A percentile compares a stretch with the other conserved stretches of the same genome.
phyloP scores from a whole-genome alignment of 352 stramenopile species.

The Phytophthora niederhauseri region DNA sequence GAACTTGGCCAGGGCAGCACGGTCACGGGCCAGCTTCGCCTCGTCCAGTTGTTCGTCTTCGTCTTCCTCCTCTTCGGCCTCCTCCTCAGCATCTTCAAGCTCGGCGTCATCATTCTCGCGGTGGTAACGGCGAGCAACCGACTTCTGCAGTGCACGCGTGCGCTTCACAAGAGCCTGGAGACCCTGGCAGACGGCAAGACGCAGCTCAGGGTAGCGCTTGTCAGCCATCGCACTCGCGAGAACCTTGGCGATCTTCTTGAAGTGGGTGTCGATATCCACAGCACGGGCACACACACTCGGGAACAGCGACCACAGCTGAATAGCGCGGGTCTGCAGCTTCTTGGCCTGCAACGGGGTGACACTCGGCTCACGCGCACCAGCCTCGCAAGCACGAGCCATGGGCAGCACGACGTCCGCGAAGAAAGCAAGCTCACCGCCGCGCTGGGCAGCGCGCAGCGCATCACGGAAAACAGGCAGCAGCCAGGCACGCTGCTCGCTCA shows the following conservation, averaged over 20 bases:
- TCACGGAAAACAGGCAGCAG: conserved; percentile 84
- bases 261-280: conserved; percentile 76
- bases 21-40: conserved; percentile 75
- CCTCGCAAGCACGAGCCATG: conserved; percentile 77
- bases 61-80: conserved; percentile 42
- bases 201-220: conserved; percentile 85
- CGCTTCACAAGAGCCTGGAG: conserved; percentile 83
- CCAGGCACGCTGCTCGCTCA: conserved; percentile 81
- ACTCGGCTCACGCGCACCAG: conserved; percentile 64
- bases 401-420: conserved; percentile 72
- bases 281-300: conserved; percentile 78
- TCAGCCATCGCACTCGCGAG: conserved; percentile 88
- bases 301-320: conserved; percentile 87
- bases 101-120: conserved; percentile 56
- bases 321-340: conserved; percentile 76
- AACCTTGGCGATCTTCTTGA: conserved; percentile 89
- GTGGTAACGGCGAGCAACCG: conserved; percentile 44
- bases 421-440: conserved; percentile 71
- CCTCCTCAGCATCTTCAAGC: conserved; percentile 41
- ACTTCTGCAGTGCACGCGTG: conserved; percentile 54
- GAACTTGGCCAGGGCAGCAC: conserved; percentile 79
- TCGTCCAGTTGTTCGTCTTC: conserved; percentile 74
- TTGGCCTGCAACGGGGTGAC: conserved; percentile 73
- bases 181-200: conserved; percentile 84
- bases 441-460: conserved; percentile 43